These are phyloP conservation scores for Clohesyomyces aquaticus DNA, from an alignment of 495 filamentous ascomycete genomes.

Conservation along the genomic window DNA sequence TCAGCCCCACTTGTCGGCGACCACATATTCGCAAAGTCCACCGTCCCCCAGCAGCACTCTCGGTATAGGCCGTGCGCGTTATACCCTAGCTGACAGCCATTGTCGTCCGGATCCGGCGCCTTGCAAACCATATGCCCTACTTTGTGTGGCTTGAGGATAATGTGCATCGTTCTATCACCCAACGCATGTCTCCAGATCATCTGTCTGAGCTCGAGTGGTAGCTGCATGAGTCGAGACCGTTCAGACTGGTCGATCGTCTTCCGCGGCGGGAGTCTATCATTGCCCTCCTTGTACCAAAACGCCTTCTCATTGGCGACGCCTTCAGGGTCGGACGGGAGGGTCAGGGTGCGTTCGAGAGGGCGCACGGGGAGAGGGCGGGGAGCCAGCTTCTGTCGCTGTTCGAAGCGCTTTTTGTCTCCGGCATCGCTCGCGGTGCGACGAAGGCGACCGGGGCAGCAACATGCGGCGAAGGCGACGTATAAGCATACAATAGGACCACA, in stretches of 20 bases:
- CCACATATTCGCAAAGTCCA: conserved; percentile 34
- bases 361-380: conserved; percentile 24
- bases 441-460: conserved; percentile 29
- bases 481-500: conserved; percentile 29
- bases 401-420: conserved; percentile 34
- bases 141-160: conserved; percentile 30
- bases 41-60: conserved; percentile 33
- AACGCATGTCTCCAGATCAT: conserved; percentile 25
- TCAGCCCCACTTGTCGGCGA: neutral
- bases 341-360: conserved; percentile 18
- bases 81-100: conserved; percentile 24
- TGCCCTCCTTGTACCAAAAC: neutral
- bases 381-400: conserved; percentile 29
- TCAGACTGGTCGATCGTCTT: conserved; percentile 28
- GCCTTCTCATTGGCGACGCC: neutral
- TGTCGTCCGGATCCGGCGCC: conserved; percentile 13
- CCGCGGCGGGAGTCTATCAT: too few species aligned
- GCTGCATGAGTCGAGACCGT: conserved; percentile 20
- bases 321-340: conserved; percentile 11
- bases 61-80: conserved; percentile 21
- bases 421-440: conserved; percentile 15
- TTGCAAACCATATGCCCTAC: conserved; percentile 36
- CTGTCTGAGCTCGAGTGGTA: conserved; percentile 29
- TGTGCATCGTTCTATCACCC: conserved; percentile 31
- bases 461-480: conserved; percentile 23